These are phyloP conservation scores for Lithocarpus polystachyus DNA, from an alignment of 306 rosid species.

Conservation along the genomic window DNA sequence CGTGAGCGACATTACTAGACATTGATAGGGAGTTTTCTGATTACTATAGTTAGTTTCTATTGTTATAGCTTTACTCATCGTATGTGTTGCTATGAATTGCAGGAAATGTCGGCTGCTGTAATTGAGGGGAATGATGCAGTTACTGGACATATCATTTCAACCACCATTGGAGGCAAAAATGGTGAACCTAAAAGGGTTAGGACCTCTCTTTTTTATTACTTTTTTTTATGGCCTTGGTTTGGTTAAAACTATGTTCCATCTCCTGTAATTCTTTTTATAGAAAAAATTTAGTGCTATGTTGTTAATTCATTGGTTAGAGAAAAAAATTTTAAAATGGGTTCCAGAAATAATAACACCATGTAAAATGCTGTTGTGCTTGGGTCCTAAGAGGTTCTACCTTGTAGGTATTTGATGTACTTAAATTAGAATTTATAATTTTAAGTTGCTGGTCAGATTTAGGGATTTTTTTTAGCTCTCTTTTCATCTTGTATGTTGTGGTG, in stretches of 20 bases:
- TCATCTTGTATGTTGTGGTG: constrained; percentile 17
- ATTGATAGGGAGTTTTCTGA: constrained; percentile 8
- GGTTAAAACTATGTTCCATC: not conserved
- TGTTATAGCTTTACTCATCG: not conserved
- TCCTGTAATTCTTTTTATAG: not conserved
- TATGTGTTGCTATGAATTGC: constrained; percentile 31
- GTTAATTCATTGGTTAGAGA: not conserved
- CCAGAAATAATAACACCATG: not conserved
- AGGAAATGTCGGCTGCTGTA: constrained; percentile 80
- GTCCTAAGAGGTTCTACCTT: not conserved
- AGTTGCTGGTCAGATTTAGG: constrained; percentile 11
- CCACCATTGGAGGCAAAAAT: constrained; percentile 95
- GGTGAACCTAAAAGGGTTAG: constrained; percentile 90
- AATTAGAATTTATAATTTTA: not conserved
- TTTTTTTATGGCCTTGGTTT: not conserved
- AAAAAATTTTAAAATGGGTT: not conserved
- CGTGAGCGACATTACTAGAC: constrained; percentile 7
- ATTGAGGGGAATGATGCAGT: constrained; percentile 73
- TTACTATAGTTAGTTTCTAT: not conserved
- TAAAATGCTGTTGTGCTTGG: not conserved
- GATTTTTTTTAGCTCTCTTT: constrained; percentile 7
- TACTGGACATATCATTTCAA: constrained; percentile 90
- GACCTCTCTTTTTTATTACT: constrained; percentile 2
- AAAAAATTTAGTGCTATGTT: not conserved
- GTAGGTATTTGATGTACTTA: not conserved